Evolutionary conservation across 2,329 filamentous ascomycete species (phyloP).

Genomic region (Epichloe gansuensis): DNA sequence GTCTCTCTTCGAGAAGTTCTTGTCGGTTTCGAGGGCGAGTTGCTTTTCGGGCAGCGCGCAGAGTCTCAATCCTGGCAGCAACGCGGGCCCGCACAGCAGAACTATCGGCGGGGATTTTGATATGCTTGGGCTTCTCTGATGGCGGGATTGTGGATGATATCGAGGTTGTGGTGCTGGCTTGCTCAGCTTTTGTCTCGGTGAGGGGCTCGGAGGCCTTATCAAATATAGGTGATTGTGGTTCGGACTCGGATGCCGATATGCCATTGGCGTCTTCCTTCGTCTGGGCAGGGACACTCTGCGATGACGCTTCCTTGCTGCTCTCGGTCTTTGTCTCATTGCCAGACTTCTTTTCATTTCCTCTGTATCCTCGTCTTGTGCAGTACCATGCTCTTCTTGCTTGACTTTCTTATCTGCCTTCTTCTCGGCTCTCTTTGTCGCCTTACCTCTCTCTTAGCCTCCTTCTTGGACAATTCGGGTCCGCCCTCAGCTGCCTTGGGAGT

Average conservation of each 20-base stretch:
- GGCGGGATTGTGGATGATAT: slow-evolving; percentile 53
- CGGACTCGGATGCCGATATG: slow-evolving; percentile 40
- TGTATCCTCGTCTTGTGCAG: slow-evolving; percentile 10
- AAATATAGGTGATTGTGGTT: slow-evolving; percentile 38
- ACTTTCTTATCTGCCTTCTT: slow-evolving; percentile 19
- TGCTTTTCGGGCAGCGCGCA: slow-evolving; percentile 78
- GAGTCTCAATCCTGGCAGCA: slow-evolving; percentile 69
- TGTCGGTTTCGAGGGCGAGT: slow-evolving; percentile 75
- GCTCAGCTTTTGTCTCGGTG: slow-evolving; percentile 28
- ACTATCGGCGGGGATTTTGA: slow-evolving; percentile 57
- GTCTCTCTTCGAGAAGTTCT: slow-evolving; percentile 80
- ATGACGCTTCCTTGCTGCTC: slow-evolving; percentile 10
- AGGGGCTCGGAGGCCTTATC: slow-evolving; percentile 35
- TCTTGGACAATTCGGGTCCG: slow-evolving; percentile 35
- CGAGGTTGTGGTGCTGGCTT: slow-evolving; percentile 52
- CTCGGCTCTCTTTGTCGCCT: slow-evolving; percentile 32
- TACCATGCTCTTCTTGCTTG: slow-evolving; percentile 15
- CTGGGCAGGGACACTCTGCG: slow-evolving; percentile 17
- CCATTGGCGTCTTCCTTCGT: slow-evolving; percentile 30
- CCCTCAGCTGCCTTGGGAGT: slow-evolving; percentile 32
- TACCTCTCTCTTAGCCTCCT: slow-evolving; percentile 35
- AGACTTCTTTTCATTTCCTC: slow-evolving; percentile 10
- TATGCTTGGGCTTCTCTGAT: slow-evolving; percentile 50
- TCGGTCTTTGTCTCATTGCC: not conserved
- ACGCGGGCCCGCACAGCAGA: slow-evolving; percentile 68